Evolutionary conservation across 2,329 filamentous ascomycete genomes (phyloP).

Genomic region (Fusarium lyarnte): DNA sequence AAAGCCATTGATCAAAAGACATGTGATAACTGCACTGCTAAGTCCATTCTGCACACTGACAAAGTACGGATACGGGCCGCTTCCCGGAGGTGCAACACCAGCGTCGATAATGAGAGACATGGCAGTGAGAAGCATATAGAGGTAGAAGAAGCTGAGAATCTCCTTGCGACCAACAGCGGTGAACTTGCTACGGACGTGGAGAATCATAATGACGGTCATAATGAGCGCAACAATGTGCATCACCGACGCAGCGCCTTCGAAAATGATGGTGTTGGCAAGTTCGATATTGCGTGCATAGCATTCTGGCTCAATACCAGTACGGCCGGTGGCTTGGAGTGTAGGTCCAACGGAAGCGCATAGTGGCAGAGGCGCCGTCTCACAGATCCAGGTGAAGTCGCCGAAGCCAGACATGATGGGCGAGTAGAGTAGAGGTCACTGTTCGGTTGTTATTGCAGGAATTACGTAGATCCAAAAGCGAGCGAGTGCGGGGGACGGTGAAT

Average conservation of each 20-base stretch:
- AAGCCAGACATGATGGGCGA: slow-evolving; percentile 76
- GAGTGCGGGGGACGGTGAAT: neutral
- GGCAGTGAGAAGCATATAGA: slow-evolving; percentile 91
- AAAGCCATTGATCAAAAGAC: slow-evolving; percentile 94
- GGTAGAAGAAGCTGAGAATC: slow-evolving; percentile 92
- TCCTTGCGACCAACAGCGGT: slow-evolving; percentile 86
- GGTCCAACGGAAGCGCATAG: slow-evolving; percentile 87
- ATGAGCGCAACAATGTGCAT: slow-evolving; percentile 90
- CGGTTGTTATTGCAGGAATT: neutral
- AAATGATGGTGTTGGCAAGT: slow-evolving; percentile 97
- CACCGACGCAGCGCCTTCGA: slow-evolving; percentile 89
- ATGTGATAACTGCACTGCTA: slow-evolving; percentile 85
- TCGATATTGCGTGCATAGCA: slow-evolving; percentile 97
- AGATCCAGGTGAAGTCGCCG: slow-evolving; percentile 89
- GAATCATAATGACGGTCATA: slow-evolving; percentile 97
- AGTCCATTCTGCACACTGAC: slow-evolving; percentile 87
- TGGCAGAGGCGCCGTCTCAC: slow-evolving; percentile 84
- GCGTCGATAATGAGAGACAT: slow-evolving; percentile 91
- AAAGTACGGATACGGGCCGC: slow-evolving; percentile 87
- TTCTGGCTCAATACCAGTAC: slow-evolving; percentile 82
- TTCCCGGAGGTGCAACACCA: slow-evolving; percentile 87
- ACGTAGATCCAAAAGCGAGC: neutral
- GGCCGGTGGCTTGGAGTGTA: slow-evolving; percentile 71
- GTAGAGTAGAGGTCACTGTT: neutral
- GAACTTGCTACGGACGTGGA: slow-evolving; percentile 97